These are phyloP conservation scores for Pseudocercospora macadamiae DNA, from an alignment of 2,329 filamentous ascomycete genomes.

Conservation along the genomic window DNA sequence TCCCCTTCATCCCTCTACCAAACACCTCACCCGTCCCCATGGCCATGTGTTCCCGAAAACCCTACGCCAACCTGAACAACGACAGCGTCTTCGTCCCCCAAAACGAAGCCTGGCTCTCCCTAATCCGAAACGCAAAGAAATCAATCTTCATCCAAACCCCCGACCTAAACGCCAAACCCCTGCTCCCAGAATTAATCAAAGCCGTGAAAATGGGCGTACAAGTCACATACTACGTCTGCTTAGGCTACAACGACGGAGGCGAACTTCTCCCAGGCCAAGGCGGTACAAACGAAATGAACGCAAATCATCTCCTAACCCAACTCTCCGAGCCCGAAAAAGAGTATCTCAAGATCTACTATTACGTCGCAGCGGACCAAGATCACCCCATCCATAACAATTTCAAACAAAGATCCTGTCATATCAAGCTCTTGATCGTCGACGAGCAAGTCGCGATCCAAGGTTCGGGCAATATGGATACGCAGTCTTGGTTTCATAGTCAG, in stretches of 20 bases:
- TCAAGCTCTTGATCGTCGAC: conserved; percentile 78
- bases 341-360: conserved; percentile 61
- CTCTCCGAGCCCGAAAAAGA: conserved; percentile 53
- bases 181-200: conserved; percentile 64
- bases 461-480: conserved; percentile 79
- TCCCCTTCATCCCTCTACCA: conserved; percentile 63
- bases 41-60: conserved; percentile 60
- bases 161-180: conserved; percentile 71
- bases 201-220: conserved; percentile 69
- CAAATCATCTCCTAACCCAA: conserved; percentile 59
- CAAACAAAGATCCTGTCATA: conserved; percentile 71
- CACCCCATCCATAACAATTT: conserved; percentile 67
- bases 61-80: conserved; percentile 67
- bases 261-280: conserved; percentile 76
- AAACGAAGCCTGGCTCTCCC: conserved; percentile 73
- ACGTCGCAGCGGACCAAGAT: conserved; percentile 74
- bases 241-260: conserved; percentile 79
- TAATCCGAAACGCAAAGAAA: conserved; percentile 64
- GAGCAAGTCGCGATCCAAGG: conserved; percentile 70
- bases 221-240: conserved; percentile 71
- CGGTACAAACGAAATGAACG: conserved; percentile 73
- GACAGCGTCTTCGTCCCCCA: conserved; percentile 67
- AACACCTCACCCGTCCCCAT: conserved; percentile 28
- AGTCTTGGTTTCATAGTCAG: conserved; percentile 77
- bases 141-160: conserved; percentile 79